phyloP scores from a whole-genome alignment of 345 rosid genomes.

The Populus tremula region DNA sequence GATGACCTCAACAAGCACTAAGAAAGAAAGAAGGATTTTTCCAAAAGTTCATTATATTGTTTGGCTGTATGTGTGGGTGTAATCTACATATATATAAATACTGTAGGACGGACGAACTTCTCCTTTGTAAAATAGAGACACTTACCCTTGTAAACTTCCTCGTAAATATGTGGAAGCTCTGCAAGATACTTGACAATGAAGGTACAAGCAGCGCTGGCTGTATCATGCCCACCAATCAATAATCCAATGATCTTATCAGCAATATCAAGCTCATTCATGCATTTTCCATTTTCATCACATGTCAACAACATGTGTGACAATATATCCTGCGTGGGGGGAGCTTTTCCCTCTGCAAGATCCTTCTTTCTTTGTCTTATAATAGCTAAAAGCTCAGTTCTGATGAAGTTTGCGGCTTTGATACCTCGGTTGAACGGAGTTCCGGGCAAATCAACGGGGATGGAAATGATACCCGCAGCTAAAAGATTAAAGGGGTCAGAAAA shows the following conservation, averaged over 20 bases:
- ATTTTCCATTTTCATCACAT: conserved; percentile 29
- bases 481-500: neutral
- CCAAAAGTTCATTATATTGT: too few species aligned
- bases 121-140: too few species aligned
- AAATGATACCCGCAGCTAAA: neutral
- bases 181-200: conserved; percentile 38
- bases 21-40: neutral
- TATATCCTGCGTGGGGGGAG: conserved; percentile 26
- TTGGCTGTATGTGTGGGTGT: too few species aligned
- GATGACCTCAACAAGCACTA: neutral
- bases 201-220: conserved; percentile 40
- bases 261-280: conserved; percentile 34
- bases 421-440: neutral
- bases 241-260: conserved; percentile 40
- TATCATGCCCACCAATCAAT: conserved; percentile 42
- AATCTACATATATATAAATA: too few species aligned
- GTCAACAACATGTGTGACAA: conserved; percentile 32
- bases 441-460: neutral
- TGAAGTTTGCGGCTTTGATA: neutral
- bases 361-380: neutral
- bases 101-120: too few species aligned
- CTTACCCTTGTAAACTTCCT: conserved; percentile 32
- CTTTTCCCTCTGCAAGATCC: conserved; percentile 13
- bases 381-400: neutral
- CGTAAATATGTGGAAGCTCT: conserved; percentile 31